Base-by-base conservation (phyloP, 23 red algal genomes). In the Agarophyton chilense region DNA sequence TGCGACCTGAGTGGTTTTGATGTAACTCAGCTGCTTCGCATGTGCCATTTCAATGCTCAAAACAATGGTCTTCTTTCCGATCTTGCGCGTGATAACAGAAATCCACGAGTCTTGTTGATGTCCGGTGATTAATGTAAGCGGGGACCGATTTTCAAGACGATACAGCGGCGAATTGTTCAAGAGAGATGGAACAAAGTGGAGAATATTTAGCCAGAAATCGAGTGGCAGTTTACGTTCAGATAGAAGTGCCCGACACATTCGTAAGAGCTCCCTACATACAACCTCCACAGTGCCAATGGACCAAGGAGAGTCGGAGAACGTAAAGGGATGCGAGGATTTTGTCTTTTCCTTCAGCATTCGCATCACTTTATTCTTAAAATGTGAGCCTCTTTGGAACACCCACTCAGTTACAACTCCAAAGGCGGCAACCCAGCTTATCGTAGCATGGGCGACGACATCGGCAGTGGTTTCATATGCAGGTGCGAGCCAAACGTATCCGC, bases 51-150 rank as follows among this genome's bases (percentile, higher is more conserved):
- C 22, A 0, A 54, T 0, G 42, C 42, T 43, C 14, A 52, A 55
- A 24, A 76, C 65, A 0, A 8, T 24, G 34, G 26, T 34, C 25
- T 34, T 45, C 36, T 19, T 72, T 45, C 70, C 70, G 16, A 75
- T 1, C 43, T 44, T 4, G 0, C 36, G 18, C 9, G 70, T 45
- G 0, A 45, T 45, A 7, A 34, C 70, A 16, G 34, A 0, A 16
- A 75, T 31, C 11, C 33, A 1, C 13, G 70, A 26, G 28, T 46
- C 70, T 45, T 78, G 73, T 25, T 32, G 21, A 31, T 62, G 56
- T 2, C 85, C 68, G 16, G 67, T 89, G 46, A 77, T 52, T 16
- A 89, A 70, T 7, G 85, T 89, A 34, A 78, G 24, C 14, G 85
- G 44, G 39, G 45, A 68, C 19, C 50, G 51, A 28, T 65, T 79